A percentile compares a stretch with the other conserved stretches of the same genome.
Evolutionary conservation across 768 basidiomycete species (phyloP).

Genomic region (Asterophora lycoperdoides): DNA sequence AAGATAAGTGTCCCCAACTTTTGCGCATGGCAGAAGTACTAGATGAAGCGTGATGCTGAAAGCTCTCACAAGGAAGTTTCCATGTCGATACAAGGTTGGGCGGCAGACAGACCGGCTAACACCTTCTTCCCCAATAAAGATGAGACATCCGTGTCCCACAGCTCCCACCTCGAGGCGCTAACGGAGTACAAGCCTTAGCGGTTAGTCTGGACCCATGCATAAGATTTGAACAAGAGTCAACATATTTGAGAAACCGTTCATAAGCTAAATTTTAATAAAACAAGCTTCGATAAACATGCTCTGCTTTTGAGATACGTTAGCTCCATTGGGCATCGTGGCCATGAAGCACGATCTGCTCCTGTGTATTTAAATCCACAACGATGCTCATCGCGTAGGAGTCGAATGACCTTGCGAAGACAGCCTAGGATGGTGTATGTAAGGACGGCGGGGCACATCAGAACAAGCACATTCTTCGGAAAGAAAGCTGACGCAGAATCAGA

Average conservation of each 20-base stretch:
- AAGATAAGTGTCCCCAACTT: slow-evolving; percentile 13
- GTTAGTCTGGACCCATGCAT: too few relatives aligned
- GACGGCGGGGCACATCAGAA: not conserved
- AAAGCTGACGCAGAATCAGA: not conserved
- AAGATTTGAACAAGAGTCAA: too few relatives aligned
- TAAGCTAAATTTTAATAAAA: too few relatives aligned
- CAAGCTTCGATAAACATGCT: too few relatives aligned
- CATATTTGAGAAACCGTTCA: too few relatives aligned
- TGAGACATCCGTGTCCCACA: slow-evolving; percentile 4
- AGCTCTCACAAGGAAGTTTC: slow-evolving; percentile 17
- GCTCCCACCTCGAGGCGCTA: slow-evolving; percentile 3
- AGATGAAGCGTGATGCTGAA: slow-evolving; percentile 14
- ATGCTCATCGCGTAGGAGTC: not conserved
- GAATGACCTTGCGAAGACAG: not conserved
- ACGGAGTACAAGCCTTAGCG: too few relatives aligned
- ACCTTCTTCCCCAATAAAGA: slow-evolving; percentile 9
- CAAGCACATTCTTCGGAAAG: not conserved
- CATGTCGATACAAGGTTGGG: slow-evolving; percentile 12
- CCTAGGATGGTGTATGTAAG: not conserved
- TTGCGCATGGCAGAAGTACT: slow-evolving; percentile 20
- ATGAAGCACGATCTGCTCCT: not conserved
- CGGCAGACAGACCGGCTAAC: slow-evolving; percentile 15
- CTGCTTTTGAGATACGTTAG: too few relatives aligned
- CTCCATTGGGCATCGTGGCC: not conserved
- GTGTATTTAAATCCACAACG: not conserved